phyloP scores from a whole-genome alignment of 2,329 filamentous ascomycete genomes.

The Xylaria sp. region DNA sequence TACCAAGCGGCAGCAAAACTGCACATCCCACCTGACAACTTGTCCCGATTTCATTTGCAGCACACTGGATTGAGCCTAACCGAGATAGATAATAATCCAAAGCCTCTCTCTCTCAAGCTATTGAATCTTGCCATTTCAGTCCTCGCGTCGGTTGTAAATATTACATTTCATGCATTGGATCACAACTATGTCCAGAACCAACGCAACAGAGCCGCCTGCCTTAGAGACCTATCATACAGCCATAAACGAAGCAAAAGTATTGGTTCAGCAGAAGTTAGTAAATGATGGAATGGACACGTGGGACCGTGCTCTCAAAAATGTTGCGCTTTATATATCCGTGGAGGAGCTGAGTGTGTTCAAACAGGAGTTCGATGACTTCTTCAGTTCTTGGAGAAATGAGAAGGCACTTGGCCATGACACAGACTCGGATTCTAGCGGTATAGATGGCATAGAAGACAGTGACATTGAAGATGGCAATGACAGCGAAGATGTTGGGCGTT shows the following conservation, averaged over 20 bases:
- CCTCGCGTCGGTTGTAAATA: background rate
- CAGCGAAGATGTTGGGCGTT: background rate
- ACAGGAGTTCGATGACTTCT: background rate
- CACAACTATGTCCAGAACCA: constrained; percentile 8
- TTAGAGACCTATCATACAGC: constrained; percentile 14
- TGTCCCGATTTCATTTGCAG: background rate
- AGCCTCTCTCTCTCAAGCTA: background rate
- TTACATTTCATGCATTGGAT: background rate
- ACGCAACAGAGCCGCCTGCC: background rate
- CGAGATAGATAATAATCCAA: background rate
- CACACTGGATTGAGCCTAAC: background rate
- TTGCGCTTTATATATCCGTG: constrained; percentile 4
- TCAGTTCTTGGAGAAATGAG: background rate
- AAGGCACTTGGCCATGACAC: background rate
- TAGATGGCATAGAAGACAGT: background rate
- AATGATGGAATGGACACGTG: constrained; percentile 7
- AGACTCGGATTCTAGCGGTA: background rate
- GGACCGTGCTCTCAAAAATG: constrained; percentile 1
- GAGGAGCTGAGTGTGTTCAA: background rate
- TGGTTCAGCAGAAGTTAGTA: background rate
- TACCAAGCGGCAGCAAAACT: background rate
- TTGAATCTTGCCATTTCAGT: background rate
- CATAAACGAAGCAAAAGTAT: background rate
- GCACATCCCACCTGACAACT: background rate
- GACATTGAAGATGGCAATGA: background rate